Evolutionary conservation across 805 yeast genomes (phyloP).

Genomic region (Ogataea ramenticola): DNA sequence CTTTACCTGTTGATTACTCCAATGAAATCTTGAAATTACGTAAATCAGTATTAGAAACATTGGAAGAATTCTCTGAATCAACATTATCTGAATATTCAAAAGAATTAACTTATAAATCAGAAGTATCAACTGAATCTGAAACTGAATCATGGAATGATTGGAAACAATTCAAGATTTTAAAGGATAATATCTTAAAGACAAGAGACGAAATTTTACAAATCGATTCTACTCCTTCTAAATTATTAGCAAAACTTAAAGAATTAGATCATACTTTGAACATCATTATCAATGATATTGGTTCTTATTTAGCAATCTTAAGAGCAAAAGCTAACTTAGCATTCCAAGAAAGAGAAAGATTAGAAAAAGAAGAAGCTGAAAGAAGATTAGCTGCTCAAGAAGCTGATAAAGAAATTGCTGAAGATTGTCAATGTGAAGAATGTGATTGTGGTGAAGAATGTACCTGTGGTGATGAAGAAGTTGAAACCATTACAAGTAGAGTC

Average conservation of each 20-base stretch:
- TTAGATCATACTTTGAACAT: conserved; percentile 40
- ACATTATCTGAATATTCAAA: conserved; percentile 59
- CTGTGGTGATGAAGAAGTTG: conserved; percentile 1
- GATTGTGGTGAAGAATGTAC: conserved; percentile 3
- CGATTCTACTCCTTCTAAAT: conserved; percentile 22
- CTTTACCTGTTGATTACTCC: conserved; percentile 26
- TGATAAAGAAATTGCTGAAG: not conserved
- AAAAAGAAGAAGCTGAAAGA: conserved; percentile 10
- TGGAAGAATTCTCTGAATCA: conserved; percentile 69
- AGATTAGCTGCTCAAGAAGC: conserved; percentile 1
- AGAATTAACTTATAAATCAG: conserved; percentile 37
- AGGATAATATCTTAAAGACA: conserved; percentile 44
- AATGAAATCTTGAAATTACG: conserved; percentile 25
- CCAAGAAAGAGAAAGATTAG: conserved; percentile 44
- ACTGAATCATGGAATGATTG: conserved; percentile 45
- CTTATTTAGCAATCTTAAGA: conserved; percentile 48
- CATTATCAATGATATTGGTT: conserved; percentile 53
- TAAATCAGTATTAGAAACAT: conserved; percentile 48
- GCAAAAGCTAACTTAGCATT: conserved; percentile 53
- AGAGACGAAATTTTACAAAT: conserved; percentile 43
- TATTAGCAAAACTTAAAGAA: conserved; percentile 27
- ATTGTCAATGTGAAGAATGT: not conserved
- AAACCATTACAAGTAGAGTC: not conserved
- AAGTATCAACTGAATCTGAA: conserved; percentile 15
- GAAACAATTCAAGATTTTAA: conserved; percentile 53